phyloP scores from a whole-genome alignment of 257 asterid species.

The Solanum etuberosum region DNA sequence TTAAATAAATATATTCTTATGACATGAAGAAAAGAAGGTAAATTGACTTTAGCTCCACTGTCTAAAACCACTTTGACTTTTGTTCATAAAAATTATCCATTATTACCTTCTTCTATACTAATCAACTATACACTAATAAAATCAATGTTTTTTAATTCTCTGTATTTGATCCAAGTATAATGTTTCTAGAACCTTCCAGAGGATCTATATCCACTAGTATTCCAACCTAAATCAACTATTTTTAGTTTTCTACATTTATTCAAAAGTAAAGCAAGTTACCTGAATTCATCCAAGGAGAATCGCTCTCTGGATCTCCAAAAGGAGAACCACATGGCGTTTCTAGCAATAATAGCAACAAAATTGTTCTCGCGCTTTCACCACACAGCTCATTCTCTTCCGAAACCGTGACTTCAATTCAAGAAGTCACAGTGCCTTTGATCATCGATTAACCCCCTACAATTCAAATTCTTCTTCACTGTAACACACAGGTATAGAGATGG shows the following conservation, averaged over 20 bases:
- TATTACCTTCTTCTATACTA: neutral
- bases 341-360: slow-evolving; percentile 8
- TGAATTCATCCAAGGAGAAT: slow-evolving; percentile 86
- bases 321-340: slow-evolving; percentile 78
- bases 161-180: neutral
- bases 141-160: neutral
- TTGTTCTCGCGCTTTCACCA: neutral
- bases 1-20: neutral
- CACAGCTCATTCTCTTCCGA: neutral
- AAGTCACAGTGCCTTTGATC: neutral
- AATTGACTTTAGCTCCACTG: neutral
- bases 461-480: neutral
- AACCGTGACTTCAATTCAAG: neutral
- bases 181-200: neutral
- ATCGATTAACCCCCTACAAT: neutral
- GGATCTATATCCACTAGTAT: neutral
- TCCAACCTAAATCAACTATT: neutral
- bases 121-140: neutral
- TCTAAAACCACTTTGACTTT: neutral
- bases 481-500: neutral
- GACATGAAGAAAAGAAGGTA: neutral
- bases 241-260: neutral
- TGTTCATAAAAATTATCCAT: neutral
- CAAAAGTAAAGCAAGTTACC: slow-evolving; percentile 24
- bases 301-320: slow-evolving; percentile 96